Evolutionary conservation across 768 basidiomycete species (phyloP).

Genomic region (Strobilomyces echinocephalus): DNA sequence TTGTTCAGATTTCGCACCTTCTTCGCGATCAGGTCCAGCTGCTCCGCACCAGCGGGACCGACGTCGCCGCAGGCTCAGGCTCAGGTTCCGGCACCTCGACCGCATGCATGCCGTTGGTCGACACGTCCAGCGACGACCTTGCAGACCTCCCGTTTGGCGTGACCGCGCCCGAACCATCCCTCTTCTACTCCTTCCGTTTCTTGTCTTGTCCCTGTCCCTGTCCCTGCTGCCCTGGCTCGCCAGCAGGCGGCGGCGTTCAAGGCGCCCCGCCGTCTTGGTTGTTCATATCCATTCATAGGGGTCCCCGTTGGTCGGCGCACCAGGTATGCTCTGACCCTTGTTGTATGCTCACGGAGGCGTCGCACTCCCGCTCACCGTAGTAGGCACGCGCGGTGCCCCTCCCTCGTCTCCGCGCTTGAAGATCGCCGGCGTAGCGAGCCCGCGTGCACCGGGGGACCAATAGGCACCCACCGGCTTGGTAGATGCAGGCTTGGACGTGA

Average conservation of each 20-base stretch:
- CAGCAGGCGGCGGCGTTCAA: slow-evolving; percentile 42
- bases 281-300: slow-evolving; percentile 28
- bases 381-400: slow-evolving; percentile 51
- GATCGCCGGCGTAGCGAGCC: slow-evolving; percentile 78
- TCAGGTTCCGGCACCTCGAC: slow-evolving; percentile 1
- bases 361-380: slow-evolving; percentile 42
- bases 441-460: slow-evolving; percentile 89
- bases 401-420: slow-evolving; percentile 94
- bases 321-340: slow-evolving; percentile 53
- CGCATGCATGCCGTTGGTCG: slow-evolving; percentile 24
- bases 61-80: slow-evolving; percentile 8
- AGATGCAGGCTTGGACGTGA: slow-evolving; percentile 49
- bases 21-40: slow-evolving; percentile 81
- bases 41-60: slow-evolving; percentile 50
- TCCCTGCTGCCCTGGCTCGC: slow-evolving; percentile 34
- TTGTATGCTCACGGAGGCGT: slow-evolving; percentile 62
- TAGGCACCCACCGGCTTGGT: slow-evolving; percentile 82
- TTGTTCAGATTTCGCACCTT: slow-evolving; percentile 93
- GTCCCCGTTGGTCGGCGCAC: slow-evolving; percentile 36
- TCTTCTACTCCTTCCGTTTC: slow-evolving; percentile 52
- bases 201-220: slow-evolving; percentile 32
- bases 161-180: slow-evolving; percentile 25
- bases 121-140: slow-evolving; percentile 36
- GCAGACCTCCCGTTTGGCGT: slow-evolving; percentile 27
- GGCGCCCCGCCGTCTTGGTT: slow-evolving; percentile 44